Evolutionary conservation across 768 basidiomycete species (phyloP).

Genomic region (Tulasnella sp.): DNA sequence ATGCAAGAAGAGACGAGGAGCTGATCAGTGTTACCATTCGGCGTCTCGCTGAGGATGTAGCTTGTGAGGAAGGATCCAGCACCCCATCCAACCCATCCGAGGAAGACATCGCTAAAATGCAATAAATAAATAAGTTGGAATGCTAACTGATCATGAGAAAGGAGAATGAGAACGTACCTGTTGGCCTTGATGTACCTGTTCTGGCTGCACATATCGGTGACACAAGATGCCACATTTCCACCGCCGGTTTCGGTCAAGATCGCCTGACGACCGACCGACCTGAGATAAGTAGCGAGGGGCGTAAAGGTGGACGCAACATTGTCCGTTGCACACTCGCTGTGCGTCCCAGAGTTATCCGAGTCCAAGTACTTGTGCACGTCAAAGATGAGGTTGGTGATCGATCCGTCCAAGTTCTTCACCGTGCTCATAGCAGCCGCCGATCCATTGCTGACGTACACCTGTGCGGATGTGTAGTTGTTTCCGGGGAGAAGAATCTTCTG

Average conservation of each 20-base stretch:
- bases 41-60: background rate
- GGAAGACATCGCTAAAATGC: conserved; percentile 3
- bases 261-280: conserved; percentile 9
- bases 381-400: conserved; percentile 37
- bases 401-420: conserved; percentile 39
- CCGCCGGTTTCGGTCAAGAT: conserved; percentile 13
- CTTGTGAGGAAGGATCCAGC: background rate
- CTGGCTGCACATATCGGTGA: conserved; percentile 10
- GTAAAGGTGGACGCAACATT: conserved; percentile 4
- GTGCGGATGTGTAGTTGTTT: conserved; percentile 38
- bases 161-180: background rate
- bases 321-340: conserved; percentile 39
- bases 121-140: too few relatives aligned
- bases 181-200: conserved; percentile 8
- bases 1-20: conserved; percentile 12
- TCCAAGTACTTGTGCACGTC: conserved; percentile 59
- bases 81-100: conserved; percentile 10
- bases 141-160: too few relatives aligned
- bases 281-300: conserved; percentile 1
- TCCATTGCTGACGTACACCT: conserved; percentile 37
- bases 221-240: conserved; percentile 8
- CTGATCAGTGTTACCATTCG: conserved; percentile 1
- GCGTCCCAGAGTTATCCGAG: conserved; percentile 38
- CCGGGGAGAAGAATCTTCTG: conserved; percentile 53
- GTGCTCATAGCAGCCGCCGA: conserved; percentile 39